Conservation (phyloP, 2,329 filamentous ascomycete species). For the Mollisiaceae sp. region DNA sequence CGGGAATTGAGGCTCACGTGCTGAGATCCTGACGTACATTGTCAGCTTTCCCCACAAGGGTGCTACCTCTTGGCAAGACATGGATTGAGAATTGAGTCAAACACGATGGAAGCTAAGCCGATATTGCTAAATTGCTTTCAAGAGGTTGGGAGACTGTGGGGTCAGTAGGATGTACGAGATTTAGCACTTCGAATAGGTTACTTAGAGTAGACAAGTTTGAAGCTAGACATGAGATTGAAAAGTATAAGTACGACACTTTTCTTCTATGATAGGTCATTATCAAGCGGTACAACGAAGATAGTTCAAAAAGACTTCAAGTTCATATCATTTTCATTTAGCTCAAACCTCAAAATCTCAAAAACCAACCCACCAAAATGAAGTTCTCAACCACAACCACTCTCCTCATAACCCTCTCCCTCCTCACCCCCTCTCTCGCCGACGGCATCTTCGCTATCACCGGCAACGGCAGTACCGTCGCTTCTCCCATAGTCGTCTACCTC, state of each 20-base stretch:
- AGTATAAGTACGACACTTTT: not conserved
- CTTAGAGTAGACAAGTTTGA: not conserved
- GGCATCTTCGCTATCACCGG: constrained; percentile 26
- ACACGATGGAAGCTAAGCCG: not conserved
- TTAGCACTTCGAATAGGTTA: not conserved
- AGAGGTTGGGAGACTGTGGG: not conserved
- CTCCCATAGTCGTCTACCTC: constrained; percentile 14
- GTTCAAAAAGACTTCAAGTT: not conserved
- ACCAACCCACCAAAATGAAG: constrained; percentile 19
- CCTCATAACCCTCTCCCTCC: constrained; percentile 12
- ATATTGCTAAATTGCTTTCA: not conserved
- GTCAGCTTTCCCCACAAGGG: not conserved
- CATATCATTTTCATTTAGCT: not conserved
- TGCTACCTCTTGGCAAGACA: not conserved
- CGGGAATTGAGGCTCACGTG: not conserved
- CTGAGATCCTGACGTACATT: not conserved
- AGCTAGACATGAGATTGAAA: not conserved
- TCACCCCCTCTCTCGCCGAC: constrained; percentile 13
- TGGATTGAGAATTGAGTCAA: not conserved
- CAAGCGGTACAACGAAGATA: not conserved
- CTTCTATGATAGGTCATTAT: not conserved
- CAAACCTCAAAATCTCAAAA: not conserved
- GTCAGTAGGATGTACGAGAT: constrained; percentile 1
- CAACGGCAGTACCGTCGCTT: not conserved
- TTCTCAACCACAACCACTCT: constrained; percentile 21